Percentiles rank a stretch among this genome's conserved stretches.
phyloP scores from a whole-genome alignment of 257 asterid species.

The Ajuga chamaepitys region DNA sequence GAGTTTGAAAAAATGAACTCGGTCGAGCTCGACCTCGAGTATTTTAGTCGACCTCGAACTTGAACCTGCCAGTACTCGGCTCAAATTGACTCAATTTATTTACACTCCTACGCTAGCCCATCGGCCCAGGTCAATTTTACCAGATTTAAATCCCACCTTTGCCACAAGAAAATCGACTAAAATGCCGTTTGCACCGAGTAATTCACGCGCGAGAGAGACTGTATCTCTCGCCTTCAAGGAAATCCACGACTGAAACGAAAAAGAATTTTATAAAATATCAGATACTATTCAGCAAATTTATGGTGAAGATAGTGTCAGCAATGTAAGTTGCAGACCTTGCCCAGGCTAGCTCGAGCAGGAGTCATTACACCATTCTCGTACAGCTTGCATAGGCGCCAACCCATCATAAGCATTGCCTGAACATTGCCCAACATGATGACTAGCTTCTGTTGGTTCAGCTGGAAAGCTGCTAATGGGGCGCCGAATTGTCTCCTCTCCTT shows the following conservation, averaged over 20 bases:
- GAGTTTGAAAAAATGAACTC: no score
- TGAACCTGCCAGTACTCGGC: no score
- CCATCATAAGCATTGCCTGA: slow-evolving; percentile 83
- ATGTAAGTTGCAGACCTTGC: slow-evolving; percentile 65
- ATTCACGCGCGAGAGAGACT: slow-evolving; percentile 78
- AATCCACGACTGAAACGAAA: slow-evolving; percentile 68
- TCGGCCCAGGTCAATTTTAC: no score
- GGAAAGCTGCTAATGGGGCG: slow-evolving; percentile 94
- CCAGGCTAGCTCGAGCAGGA: slow-evolving; percentile 94
- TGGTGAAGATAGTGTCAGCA: not conserved
- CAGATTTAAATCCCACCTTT: slow-evolving; percentile 65
- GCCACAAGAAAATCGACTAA: slow-evolving; percentile 72
- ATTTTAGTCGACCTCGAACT: no score
- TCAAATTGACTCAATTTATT: no score
- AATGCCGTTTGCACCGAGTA: slow-evolving; percentile 94
- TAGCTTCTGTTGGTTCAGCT: slow-evolving; percentile 82
- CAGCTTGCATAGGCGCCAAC: slow-evolving; percentile 96
- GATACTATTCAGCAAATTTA: not conserved
- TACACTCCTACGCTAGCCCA: no score
- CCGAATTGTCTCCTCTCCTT: slow-evolving; percentile 98
- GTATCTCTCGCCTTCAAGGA: slow-evolving; percentile 74
- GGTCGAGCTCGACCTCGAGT: no score
- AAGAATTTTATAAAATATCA: slow-evolving; percentile 6
- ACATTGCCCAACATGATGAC: slow-evolving; percentile 80
- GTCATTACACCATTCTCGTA: slow-evolving; percentile 93